Evolutionary conservation across 2,329 filamentous ascomycete genomes (phyloP), one percentile per base, ranked within the genome.

Genomic region (Aspergillus tubingensis): DNA sequence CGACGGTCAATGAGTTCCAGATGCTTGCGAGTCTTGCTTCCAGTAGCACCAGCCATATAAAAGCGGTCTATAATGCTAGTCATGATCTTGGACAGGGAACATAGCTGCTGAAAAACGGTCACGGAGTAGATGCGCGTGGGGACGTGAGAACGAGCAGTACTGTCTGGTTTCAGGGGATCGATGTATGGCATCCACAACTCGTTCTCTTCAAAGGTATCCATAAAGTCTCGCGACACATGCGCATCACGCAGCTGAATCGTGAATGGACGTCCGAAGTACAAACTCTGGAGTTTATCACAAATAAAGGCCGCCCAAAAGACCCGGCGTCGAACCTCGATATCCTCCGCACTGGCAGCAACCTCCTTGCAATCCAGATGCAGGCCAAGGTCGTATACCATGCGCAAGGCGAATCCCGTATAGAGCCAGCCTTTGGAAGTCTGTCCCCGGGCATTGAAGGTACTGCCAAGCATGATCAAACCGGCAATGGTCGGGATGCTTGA

Each of bases 251-350:
- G 58, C 27, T 66, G 62, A 27, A 75, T 70, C 8, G 66, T 79
- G 0, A 78, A 78, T 0, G 82, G 84, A 1, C 82, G 77, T 0
- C 83, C 84, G 62, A 84, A 80, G 53, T 85, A 86, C 0, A 86
- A 67, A 41, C 78, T 81, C 62, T 86, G 83, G 8, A 85, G 77
- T 64, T 85, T 85, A 62, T 84, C 84, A 36, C 66, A 72, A 11
- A 74, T 68, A 49, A 72, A 74, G 11, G 70, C 70, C 65, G 48
- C 70, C 72, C 71, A 74, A 53, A 75, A 75, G 0, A 76, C 66
- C 1, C 74, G 68, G 8, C 67, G 61, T 7, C 68, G 67, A 32
- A 70, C 70, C 54, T 72, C 69, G 21, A 68, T 62, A n/a, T 72
- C 65, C 57, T 72, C 70, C 0, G 65, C 55, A 25, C 59, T 62